Percentiles rank a stretch among this genome's conserved stretches.
phyloP scores from a whole-genome alignment of 345 rosid species.

The Murraya koenigii region DNA sequence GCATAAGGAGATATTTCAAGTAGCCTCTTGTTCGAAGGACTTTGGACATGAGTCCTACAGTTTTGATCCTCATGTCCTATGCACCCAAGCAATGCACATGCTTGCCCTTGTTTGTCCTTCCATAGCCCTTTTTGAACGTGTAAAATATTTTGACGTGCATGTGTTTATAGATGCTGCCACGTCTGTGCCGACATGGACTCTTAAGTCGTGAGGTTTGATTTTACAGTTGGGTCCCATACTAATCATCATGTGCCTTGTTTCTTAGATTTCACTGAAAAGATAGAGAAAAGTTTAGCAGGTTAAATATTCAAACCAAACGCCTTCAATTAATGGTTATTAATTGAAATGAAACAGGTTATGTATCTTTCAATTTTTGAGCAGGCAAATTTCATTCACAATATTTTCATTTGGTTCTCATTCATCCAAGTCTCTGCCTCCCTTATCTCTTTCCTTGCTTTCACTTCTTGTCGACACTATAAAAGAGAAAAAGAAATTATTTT shows the following conservation, averaged over 20 bases:
- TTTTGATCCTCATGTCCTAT: conserved; percentile 23
- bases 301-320: conserved; percentile 1
- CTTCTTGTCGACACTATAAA: not conserved
- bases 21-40: conserved; percentile 9
- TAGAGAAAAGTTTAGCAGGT: not conserved
- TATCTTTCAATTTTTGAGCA: not conserved
- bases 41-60: conserved; percentile 15
- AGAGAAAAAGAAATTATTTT: conserved; percentile 1
- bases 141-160: conserved; percentile 15
- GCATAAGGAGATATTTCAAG: not conserved
- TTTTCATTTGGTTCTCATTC: conserved; percentile 40
- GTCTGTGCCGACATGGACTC: conserved; percentile 42
- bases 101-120: conserved; percentile 10
- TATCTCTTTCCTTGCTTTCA: conserved; percentile 4
- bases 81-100: conserved; percentile 34
- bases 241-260: conserved; percentile 35
- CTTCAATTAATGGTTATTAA: conserved; percentile 29
- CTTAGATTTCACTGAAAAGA: conserved; percentile 6
- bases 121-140: not conserved
- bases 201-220: conserved; percentile 13
- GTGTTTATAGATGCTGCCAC: conserved; percentile 44
- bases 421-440: conserved; percentile 32
- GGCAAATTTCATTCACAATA: not conserved
- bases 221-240: conserved; percentile 26
- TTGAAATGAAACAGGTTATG: not conserved